Conservation (phyloP, 306 rosid species). For the Quercus ilex region DNA sequence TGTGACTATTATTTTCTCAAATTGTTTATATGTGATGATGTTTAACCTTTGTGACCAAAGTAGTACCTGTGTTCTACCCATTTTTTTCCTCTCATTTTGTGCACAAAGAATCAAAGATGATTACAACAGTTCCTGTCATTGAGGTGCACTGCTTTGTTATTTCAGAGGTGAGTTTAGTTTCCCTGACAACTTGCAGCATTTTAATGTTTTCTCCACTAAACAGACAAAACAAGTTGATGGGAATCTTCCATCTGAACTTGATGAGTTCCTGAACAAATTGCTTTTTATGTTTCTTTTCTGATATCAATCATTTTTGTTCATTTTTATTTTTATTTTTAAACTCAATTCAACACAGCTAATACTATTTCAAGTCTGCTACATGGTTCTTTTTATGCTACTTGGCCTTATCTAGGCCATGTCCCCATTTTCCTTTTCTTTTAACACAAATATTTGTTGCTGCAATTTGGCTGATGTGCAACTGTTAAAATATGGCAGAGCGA, state of each 20-base stretch:
- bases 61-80: too few species aligned
- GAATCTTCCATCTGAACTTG: not conserved
- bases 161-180: not conserved
- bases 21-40: not conserved
- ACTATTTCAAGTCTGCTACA: not conserved
- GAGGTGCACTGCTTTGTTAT: too few species aligned
- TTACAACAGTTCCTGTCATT: too few species aligned
- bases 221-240: not conserved
- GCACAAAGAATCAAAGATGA: accelerated
- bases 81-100: too few species aligned
- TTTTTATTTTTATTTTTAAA: not conserved
- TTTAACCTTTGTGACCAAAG: too few species aligned
- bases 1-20: not conserved
- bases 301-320: not conserved
- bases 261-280: not conserved
- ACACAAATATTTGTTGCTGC: too few species aligned
- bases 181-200: not conserved
- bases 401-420: not conserved
- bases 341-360: not conserved
- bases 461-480: too few species aligned
- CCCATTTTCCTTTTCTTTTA: too few species aligned
- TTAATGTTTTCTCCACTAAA: not conserved
- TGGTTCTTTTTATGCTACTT: not conserved
- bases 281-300: not conserved
- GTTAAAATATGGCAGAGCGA: too few species aligned